Conservation (phyloP, 805 yeast species). For the Jamesozyma lodderae region DNA sequence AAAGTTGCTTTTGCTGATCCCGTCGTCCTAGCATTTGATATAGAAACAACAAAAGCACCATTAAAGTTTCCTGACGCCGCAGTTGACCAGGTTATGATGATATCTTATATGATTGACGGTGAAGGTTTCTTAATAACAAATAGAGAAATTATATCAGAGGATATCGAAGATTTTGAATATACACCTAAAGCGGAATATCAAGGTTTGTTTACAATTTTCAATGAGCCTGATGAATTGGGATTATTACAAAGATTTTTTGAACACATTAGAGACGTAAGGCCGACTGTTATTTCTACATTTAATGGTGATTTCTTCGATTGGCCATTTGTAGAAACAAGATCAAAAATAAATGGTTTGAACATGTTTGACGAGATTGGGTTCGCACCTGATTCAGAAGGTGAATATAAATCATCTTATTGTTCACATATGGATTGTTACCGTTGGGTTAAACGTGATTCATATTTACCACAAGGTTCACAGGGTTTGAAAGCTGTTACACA, state of each 20-base stretch:
- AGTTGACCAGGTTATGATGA: slow-evolving; percentile 95
- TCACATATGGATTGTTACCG: slow-evolving; percentile 95
- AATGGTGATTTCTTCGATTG: slow-evolving; percentile 99
- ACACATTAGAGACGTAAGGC: slow-evolving; percentile 77
- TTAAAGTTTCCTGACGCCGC: slow-evolving; percentile 89
- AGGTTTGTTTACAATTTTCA: slow-evolving; percentile 81
- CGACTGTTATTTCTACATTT: slow-evolving; percentile 96
- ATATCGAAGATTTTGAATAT: slow-evolving; percentile 93
- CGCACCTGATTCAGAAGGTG: slow-evolving; percentile 79
- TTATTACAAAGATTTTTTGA: slow-evolving; percentile 72
- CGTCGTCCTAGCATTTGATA: slow-evolving; percentile 91
- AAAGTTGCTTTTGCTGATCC: slow-evolving; percentile 95
- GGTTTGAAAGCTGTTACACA: slow-evolving; percentile 97
- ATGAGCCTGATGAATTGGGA: slow-evolving; percentile 77
- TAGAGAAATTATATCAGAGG: slow-evolving; percentile 87
- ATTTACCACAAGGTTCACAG: slow-evolving; percentile 96
- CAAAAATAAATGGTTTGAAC: slow-evolving; percentile 72
- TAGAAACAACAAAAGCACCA: slow-evolving; percentile 95
- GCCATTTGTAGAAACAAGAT: slow-evolving; percentile 93
- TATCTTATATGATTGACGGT: slow-evolving; percentile 98
- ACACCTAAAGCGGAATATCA: slow-evolving; percentile 96
- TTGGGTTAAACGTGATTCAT: slow-evolving; percentile 98
- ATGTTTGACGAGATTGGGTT: slow-evolving; percentile 94
- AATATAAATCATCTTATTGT: slow-evolving; percentile 86
- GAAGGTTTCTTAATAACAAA: slow-evolving; percentile 91